A percentile compares a stretch with the other conserved stretches of the same genome.
These are phyloP conservation scores for Xylariaceae sp. DNA, from an alignment of 2,329 filamentous ascomycete genomes.

Conservation along the genomic window DNA sequence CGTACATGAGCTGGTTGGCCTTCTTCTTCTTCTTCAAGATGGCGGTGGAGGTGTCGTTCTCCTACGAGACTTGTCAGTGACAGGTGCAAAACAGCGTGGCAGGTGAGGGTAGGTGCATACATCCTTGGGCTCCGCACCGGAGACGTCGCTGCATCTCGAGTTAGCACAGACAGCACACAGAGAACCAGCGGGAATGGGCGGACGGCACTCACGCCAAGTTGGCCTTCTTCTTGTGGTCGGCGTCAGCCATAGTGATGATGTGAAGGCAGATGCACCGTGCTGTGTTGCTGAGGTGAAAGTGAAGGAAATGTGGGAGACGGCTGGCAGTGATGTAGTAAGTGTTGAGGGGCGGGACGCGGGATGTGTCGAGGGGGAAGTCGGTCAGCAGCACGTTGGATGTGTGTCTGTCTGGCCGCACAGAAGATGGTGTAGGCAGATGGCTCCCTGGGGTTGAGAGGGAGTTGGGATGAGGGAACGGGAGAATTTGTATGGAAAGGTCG, in stretches of 20 bases:
- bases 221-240: constrained; percentile 77
- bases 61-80: constrained; percentile 44
- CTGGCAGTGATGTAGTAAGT: background rate
- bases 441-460: background rate
- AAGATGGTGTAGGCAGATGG: constrained; percentile 1
- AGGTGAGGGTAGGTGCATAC: constrained; percentile 45
- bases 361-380: background rate
- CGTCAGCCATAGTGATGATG: constrained; percentile 65
- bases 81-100: constrained; percentile 21
- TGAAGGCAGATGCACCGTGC: constrained; percentile 9
- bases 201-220: constrained; percentile 67
- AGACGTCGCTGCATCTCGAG: constrained; percentile 67
- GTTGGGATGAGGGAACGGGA: constrained; percentile 3
- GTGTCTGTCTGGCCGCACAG: too few species aligned
- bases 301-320: background rate
- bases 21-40: constrained; percentile 99
- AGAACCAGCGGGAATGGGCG: background rate
- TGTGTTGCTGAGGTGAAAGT: constrained; percentile 1
- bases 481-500: background rate
- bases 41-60: constrained; percentile 89
- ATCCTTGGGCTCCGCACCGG: constrained; percentile 81
- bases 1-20: constrained; percentile 94
- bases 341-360: background rate
- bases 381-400: background rate
- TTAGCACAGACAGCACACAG: constrained; percentile 34